Evolutionary conservation across 2,329 filamentous ascomycete species (phyloP).

Genomic region (Aspergillus glaucus): DNA sequence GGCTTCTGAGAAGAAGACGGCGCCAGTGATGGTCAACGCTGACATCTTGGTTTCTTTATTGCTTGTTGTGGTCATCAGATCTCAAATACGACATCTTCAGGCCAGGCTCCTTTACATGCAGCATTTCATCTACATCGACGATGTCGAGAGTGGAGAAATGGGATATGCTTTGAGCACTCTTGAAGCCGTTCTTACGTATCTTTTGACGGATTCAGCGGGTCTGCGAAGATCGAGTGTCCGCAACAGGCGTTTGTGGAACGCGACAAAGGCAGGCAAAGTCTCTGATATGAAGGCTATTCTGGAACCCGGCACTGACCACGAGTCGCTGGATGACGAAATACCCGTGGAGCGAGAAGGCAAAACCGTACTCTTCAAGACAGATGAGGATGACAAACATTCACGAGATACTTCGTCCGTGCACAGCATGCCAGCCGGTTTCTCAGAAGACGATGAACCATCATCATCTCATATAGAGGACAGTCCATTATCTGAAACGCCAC

Average conservation of each 20-base stretch:
- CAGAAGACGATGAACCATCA: background rate
- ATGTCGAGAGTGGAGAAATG: constrained; percentile 92
- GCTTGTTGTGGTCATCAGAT: constrained; percentile 84
- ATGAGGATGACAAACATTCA: constrained; percentile 24
- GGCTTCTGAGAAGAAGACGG: constrained; percentile 47
- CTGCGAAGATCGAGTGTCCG: constrained; percentile 77
- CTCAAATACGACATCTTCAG: constrained; percentile 79
- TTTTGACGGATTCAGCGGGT: constrained; percentile 73
- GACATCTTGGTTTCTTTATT: constrained; percentile 89
- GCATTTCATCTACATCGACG: constrained; percentile 95
- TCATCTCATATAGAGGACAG: background rate
- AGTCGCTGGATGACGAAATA: constrained; percentile 21
- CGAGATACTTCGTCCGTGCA: constrained; percentile 17
- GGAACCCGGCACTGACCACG: constrained; percentile 57
- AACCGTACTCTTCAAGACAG: constrained; percentile 28
- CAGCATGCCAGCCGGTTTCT: constrained; percentile 11
- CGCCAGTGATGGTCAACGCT: constrained; percentile 66
- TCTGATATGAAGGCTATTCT: constrained; percentile 70
- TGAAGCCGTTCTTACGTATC: constrained; percentile 85
- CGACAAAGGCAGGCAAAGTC: constrained; percentile 69
- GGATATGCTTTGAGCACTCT: constrained; percentile 95
- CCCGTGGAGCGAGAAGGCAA: constrained; percentile 36
- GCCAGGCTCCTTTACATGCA: constrained; percentile 90
- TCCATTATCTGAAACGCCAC: constrained; percentile 20
- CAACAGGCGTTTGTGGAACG: constrained; percentile 84